Evolutionary conservation across 208 protist species (phyloP).

Genomic region (Trypanosomatidae sp.): DNA sequence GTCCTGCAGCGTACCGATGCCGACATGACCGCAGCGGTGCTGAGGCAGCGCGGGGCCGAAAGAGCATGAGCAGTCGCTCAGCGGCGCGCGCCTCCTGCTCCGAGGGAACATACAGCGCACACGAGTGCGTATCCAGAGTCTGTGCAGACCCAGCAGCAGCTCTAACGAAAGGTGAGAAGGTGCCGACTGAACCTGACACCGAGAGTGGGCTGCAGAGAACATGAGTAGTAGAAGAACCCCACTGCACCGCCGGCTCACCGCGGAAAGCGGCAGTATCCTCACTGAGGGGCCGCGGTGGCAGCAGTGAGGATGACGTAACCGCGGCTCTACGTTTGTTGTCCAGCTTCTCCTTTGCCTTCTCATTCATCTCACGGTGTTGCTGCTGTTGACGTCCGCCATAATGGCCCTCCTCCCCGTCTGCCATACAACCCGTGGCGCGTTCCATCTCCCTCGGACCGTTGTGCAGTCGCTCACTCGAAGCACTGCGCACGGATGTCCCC

Average conservation of each 20-base stretch:
- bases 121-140: not conserved
- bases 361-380: conserved; percentile 6
- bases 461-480: not conserved
- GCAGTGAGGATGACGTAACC: not conserved
- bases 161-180: not conserved
- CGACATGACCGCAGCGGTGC: conserved; percentile 25
- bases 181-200: not conserved
- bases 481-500: not conserved
- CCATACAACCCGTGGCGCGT: not conserved
- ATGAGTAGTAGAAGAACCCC: not conserved
- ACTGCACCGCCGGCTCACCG: not conserved
- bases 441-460: not conserved
- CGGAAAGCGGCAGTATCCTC: not conserved
- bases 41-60: conserved; percentile 34
- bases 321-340: conserved; percentile 20
- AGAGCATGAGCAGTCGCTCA: conserved; percentile 29
- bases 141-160: not conserved
- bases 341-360: conserved; percentile 3
- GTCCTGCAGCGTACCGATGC: conserved; percentile 6
- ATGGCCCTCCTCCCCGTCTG: not conserved
- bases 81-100: conserved; percentile 18
- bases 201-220: not conserved
- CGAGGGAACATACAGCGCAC: not conserved
- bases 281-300: not conserved
- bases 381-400: conserved; percentile 1